Percentiles rank a stretch among this genome's conserved stretches.
Evolutionary conservation across 2,329 filamentous ascomycete genomes (phyloP).

Genomic region (Ophiostoma sp.): DNA sequence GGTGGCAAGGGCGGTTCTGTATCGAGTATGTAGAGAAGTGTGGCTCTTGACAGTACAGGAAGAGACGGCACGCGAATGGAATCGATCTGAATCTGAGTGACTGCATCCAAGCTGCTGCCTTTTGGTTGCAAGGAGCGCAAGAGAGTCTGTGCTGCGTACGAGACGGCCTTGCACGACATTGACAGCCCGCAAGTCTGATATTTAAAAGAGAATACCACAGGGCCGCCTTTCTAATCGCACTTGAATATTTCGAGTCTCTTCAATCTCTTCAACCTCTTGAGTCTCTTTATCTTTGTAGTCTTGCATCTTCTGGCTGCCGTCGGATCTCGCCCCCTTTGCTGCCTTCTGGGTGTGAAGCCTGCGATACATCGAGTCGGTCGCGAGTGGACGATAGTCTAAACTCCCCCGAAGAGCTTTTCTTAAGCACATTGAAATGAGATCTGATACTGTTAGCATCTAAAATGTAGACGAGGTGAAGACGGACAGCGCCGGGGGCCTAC

Average conservation of each 20-base stretch:
- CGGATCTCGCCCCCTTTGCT: not conserved
- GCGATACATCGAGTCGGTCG: not conserved
- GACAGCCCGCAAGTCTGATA: too few species aligned
- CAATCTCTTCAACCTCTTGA: too few species aligned
- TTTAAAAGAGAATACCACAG: too few species aligned
- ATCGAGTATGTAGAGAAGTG: too few species aligned
- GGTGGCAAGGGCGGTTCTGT: not conserved
- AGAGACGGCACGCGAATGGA: too few species aligned
- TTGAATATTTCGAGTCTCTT: too few species aligned
- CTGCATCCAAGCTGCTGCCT: not conserved
- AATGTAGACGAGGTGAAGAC: not conserved
- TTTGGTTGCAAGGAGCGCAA: too few species aligned
- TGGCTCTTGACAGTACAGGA: too few species aligned
- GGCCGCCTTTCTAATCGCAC: too few species aligned
- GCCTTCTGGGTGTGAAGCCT: not conserved
- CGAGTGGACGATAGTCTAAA: not conserved
- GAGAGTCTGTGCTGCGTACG: too few species aligned
- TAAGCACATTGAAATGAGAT: not conserved
- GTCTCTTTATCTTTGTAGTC: too few species aligned
- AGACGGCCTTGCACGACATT: too few species aligned
- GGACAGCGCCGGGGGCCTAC: slow-evolving; percentile 14
- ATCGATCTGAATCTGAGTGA: not conserved
- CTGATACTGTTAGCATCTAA: not conserved
- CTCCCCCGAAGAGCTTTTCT: not conserved
- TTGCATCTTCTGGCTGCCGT: not conserved